Percentiles rank a stretch among this genome's conserved stretches.
These are phyloP conservation scores for Daldinia caldariorum DNA, from an alignment of 495 filamentous ascomycete species.

Conservation along the genomic window DNA sequence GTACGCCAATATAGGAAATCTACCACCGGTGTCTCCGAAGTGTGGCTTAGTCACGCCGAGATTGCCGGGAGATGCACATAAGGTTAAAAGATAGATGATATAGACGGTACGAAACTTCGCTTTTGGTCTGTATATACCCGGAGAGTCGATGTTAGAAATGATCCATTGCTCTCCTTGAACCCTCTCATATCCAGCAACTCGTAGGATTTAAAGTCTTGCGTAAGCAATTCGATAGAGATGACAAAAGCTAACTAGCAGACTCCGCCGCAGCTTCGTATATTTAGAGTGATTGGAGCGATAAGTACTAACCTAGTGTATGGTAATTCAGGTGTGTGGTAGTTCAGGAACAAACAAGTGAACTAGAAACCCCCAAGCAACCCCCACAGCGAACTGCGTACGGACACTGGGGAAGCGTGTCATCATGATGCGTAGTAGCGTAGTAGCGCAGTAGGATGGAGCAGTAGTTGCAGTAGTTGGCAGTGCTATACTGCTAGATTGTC, in stretches of 20 bases:
- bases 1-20: background rate
- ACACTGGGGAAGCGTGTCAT: constrained; percentile 11
- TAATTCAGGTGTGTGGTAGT: background rate
- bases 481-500: constrained; percentile 9
- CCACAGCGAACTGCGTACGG: background rate
- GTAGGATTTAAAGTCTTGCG: background rate
- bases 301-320: background rate
- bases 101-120: background rate
- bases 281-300: background rate
- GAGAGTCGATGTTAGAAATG: background rate
- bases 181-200: background rate
- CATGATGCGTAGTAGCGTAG: constrained; percentile 10
- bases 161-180: background rate
- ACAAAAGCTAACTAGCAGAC: background rate
- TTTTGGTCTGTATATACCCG: background rate
- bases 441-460: background rate
- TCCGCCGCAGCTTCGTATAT: background rate
- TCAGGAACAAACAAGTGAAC: constrained; percentile 3
- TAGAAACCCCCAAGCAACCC: background rate
- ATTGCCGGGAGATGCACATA: background rate
- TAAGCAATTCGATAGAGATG: background rate
- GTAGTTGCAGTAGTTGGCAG: constrained; percentile 1
- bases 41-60: background rate
- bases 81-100: background rate
- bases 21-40: background rate